These are phyloP conservation scores for Mucor irregularis DNA, from an alignment of 371 early-diverging fungal species.

Conservation along the genomic window DNA sequence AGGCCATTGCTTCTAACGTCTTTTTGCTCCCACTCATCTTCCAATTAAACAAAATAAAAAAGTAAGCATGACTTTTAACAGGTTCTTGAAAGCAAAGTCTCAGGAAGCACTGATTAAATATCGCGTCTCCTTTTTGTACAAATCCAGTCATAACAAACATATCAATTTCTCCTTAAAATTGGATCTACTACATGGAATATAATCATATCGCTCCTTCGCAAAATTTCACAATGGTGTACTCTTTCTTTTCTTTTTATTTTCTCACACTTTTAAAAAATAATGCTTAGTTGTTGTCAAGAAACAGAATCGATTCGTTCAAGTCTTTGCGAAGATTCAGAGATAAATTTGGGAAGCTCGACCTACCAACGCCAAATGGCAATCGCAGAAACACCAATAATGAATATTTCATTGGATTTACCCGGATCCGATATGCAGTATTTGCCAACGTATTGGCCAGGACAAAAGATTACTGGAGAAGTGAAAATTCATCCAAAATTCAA, in stretches of 20 bases:
- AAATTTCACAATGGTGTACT: no score
- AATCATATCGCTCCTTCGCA: no score
- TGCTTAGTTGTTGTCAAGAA: background rate
- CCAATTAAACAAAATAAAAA: no score
- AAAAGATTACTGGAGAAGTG: conserved; percentile 12
- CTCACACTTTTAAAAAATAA: background rate
- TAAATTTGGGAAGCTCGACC: background rate
- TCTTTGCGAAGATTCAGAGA: background rate
- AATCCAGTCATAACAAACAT: no score
- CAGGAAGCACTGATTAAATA: no score
- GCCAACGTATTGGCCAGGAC: conserved; percentile 17
- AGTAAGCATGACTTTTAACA: no score
- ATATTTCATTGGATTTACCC: conserved; percentile 9
- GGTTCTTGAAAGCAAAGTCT: no score
- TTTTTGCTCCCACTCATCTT: no score
- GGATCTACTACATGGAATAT: no score
- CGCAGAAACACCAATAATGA: background rate
- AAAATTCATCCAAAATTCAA: background rate
- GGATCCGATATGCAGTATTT: conserved; percentile 1
- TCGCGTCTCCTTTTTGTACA: no score
- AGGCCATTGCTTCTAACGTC: no score
- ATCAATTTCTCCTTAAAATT: no score
- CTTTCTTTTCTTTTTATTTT: background rate
- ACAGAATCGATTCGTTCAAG: background rate
- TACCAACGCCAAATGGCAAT: background rate